phyloP scores from a whole-genome alignment of 306 rosid species.

The Gillenia trifoliata region DNA sequence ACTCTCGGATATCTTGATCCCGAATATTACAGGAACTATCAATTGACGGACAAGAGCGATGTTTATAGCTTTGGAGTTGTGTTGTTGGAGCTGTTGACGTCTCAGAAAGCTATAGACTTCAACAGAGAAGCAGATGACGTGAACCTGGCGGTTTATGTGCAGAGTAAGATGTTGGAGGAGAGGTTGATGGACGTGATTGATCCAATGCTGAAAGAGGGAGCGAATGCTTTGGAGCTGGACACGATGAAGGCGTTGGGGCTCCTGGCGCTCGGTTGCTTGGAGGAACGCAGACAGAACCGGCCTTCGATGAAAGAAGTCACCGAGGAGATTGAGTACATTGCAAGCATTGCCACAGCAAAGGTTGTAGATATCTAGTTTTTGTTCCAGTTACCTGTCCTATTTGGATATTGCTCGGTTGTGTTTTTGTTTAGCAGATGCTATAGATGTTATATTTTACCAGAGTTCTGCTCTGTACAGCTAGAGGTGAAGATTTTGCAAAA shows the following conservation, averaged over 20 bases:
- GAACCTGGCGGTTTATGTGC: constrained; percentile 70
- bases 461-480: neutral
- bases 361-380: constrained; percentile 14
- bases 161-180: constrained; percentile 54
- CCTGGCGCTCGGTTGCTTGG: constrained; percentile 76
- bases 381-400: neutral
- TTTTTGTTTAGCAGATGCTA: no score
- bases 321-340: constrained; percentile 71
- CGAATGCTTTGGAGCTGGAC: constrained; percentile 50
- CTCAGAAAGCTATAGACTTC: constrained; percentile 74
- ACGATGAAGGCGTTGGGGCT: constrained; percentile 71
- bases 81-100: constrained; percentile 57
- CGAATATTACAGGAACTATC: constrained; percentile 66
- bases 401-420: no score
- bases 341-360: constrained; percentile 50
- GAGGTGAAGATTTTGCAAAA: neutral
- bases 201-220: constrained; percentile 49
- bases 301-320: constrained; percentile 82
- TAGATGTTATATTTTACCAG: neutral
- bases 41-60: constrained; percentile 65
- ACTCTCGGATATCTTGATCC: constrained; percentile 77
- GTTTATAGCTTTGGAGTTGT: constrained; percentile 76
- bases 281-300: constrained; percentile 69
- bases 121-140: constrained; percentile 59
- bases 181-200: constrained; percentile 53